phyloP scores from a whole-genome alignment of 495 filamentous ascomycete genomes.

The Lophiotrema nucula region DNA sequence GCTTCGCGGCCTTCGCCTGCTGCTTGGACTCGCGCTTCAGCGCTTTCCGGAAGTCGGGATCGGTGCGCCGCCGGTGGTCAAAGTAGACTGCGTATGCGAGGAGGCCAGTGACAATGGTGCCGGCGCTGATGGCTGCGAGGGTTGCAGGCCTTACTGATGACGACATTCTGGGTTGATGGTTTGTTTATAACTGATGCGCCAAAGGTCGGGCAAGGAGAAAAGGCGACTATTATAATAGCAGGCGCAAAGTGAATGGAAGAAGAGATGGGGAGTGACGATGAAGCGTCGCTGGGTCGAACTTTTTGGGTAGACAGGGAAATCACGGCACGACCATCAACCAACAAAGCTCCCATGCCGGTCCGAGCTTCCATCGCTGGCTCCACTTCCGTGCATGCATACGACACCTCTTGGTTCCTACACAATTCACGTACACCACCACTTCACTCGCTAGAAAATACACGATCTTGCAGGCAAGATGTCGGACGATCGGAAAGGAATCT shows the following conservation, averaged over 20 bases:
- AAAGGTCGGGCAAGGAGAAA: not conserved
- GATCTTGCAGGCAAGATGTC: conserved; percentile 36
- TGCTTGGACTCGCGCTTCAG: conserved; percentile 79
- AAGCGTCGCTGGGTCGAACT: not conserved
- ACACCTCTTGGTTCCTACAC: no score
- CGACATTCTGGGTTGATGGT: conserved; percentile 25
- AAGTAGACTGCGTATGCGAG: conserved; percentile 88
- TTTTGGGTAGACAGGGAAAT: conserved; percentile 28
- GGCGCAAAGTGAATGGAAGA: not conserved
- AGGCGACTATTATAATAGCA: not conserved
- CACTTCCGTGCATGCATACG: no score
- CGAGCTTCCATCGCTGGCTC: no score
- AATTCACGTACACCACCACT: conserved; percentile 1
- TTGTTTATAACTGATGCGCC: not conserved
- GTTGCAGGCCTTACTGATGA: conserved; percentile 66
- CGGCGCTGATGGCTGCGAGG: conserved; percentile 69
- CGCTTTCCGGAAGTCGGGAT: conserved; percentile 80
- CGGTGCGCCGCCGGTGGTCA: conserved; percentile 84
- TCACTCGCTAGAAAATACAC: not conserved
- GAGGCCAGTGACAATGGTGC: conserved; percentile 70
- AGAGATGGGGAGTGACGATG: not conserved
- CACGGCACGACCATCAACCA: conserved; percentile 5
- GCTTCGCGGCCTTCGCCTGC: conserved; percentile 48
- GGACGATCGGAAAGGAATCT: conserved; percentile 72
- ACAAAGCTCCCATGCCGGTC: no score